These are phyloP conservation scores for Trebouxia sp. DNA, from an alignment of 139 green algal genomes.

Conservation along the genomic window DNA sequence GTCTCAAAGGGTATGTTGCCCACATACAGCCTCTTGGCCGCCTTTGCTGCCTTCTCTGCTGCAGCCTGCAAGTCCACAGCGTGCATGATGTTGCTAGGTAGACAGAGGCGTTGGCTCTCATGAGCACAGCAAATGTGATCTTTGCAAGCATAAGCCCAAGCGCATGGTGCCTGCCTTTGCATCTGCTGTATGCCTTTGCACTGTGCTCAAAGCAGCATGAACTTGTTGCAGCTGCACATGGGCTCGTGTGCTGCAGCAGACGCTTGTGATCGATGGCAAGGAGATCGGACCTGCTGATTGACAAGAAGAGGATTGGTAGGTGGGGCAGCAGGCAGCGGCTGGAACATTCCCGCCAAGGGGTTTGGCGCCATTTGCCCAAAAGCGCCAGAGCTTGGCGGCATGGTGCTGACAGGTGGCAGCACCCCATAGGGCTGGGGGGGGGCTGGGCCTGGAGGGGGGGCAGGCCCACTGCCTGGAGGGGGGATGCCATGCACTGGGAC, in stretches of 20 bases:
- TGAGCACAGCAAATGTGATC: too few relatives aligned
- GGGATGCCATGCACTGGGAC: conserved; percentile 13
- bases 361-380: conserved; percentile 16
- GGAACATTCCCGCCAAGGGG: conserved; percentile 12
- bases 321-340: background rate
- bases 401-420: conserved; percentile 5
- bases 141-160: too few relatives aligned
- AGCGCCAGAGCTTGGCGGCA: conserved; percentile 11
- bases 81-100: too few relatives aligned
- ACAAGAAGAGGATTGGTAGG: background rate
- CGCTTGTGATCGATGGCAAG: background rate
- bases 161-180: too few relatives aligned
- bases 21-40: conserved; percentile 25
- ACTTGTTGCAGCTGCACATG: too few relatives aligned
- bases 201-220: too few relatives aligned
- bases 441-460: background rate
- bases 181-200: too few relatives aligned
- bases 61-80: background rate
- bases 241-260: background rate
- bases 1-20: conserved; percentile 22
- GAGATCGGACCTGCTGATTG: background rate
- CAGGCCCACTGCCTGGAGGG: conserved; percentile 15
- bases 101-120: too few relatives aligned
- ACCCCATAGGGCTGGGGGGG: conserved; percentile 11
- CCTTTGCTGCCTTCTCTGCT: conserved; percentile 16